Conservation (phyloP, 1,284 basidiomycete species). For the Mixia osmundae region DNA sequence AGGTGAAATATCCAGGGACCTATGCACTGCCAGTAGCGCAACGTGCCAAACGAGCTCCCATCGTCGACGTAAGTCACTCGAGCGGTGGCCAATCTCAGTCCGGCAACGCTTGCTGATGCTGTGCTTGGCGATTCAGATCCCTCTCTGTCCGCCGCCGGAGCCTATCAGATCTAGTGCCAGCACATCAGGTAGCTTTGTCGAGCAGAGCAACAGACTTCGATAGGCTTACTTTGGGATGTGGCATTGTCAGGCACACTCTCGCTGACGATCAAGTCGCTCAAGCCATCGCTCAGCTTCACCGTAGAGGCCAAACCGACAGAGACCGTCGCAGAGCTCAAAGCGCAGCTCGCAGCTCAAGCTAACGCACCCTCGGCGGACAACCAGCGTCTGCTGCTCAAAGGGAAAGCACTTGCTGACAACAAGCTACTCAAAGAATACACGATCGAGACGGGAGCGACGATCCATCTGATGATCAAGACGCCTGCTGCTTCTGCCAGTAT, state of each 20-base stretch:
- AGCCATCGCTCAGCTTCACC: conserved; percentile 51
- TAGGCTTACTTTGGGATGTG: too few species aligned
- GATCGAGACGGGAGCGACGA: conserved; percentile 47
- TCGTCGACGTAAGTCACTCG: too few species aligned
- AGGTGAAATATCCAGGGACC: too few species aligned
- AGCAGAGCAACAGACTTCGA: too few species aligned
- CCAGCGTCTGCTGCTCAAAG: conserved; percentile 67
- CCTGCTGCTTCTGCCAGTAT: conserved; percentile 28
- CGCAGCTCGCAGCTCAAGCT: conserved; percentile 36
- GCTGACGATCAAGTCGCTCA: conserved; percentile 65
- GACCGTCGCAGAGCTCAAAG: conserved; percentile 52
- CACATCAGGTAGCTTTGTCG: too few species aligned
- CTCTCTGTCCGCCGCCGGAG: too few species aligned
- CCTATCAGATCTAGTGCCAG: too few species aligned
- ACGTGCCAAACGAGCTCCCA: too few species aligned
- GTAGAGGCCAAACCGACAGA: conserved; percentile 48
- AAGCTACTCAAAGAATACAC: conserved; percentile 73
- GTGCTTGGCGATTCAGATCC: too few species aligned
- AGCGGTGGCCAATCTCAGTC: too few species aligned
- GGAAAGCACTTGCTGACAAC: conserved; percentile 63
- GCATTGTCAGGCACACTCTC: conserved; percentile 31
- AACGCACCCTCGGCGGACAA: conserved; percentile 39
- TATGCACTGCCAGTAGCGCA: too few species aligned
- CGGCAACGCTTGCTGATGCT: too few species aligned
- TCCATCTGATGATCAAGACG: conserved; percentile 63